Evolutionary conservation across 257 asterid species (phyloP).

Genomic region (Scutellaria barbata): DNA sequence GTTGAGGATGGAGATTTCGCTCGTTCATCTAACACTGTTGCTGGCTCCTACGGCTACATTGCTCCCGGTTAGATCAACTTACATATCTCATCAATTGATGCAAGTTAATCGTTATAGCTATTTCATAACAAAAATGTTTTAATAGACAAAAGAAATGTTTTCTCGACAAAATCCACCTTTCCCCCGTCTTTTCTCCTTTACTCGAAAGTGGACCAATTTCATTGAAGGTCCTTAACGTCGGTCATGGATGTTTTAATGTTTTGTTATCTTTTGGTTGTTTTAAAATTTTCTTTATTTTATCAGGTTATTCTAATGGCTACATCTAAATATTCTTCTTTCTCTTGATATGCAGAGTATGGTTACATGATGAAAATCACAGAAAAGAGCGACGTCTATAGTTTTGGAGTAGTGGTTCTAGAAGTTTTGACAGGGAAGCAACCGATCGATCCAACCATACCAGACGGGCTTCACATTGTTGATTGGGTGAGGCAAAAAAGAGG

Average conservation of each 20-base stretch:
- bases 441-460: conserved; percentile 79
- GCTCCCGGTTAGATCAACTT: conserved; percentile 70
- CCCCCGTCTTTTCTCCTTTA: too few species aligned
- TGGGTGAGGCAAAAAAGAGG: conserved; percentile 79
- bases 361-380: conserved; percentile 80
- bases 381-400: conserved; percentile 83
- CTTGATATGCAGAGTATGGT: conserved; percentile 65
- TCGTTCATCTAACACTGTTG: conserved; percentile 75
- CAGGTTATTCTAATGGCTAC: too few species aligned
- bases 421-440: conserved; percentile 85
- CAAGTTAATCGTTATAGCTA: too few species aligned
- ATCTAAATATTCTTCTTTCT: background rate
- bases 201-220: too few species aligned
- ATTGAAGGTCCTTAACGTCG: too few species aligned
- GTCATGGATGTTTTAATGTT: background rate
- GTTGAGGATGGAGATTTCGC: conserved; percentile 72
- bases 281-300: background rate
- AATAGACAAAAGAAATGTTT: too few species aligned
- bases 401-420: conserved; percentile 78
- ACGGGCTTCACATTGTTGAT: conserved; percentile 78
- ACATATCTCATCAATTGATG: background rate
- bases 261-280: background rate
- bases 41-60: conserved; percentile 85
- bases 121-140: too few species aligned
- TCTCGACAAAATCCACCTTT: too few species aligned